These are phyloP conservation scores for Parietichytrium sp. DNA, from an alignment of 108 stramenopile genomes.

Conservation along the genomic window DNA sequence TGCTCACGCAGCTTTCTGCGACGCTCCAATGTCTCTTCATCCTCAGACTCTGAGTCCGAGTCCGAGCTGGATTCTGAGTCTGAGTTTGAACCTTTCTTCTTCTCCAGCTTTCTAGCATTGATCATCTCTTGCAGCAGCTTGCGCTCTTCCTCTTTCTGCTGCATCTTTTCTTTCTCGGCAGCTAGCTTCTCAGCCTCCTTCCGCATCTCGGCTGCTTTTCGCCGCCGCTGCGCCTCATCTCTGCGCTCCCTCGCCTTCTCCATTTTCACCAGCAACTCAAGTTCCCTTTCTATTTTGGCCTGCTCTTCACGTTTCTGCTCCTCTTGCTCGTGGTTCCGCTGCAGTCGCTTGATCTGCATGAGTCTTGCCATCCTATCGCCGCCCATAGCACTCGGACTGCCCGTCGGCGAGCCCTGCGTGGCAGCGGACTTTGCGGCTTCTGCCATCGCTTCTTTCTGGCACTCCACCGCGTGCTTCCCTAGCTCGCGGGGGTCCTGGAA, in stretches of 20 bases:
- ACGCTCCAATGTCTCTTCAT: too few species aligned
- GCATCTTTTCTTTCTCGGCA: not conserved
- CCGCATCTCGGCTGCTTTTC: not conserved
- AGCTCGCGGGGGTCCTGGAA: conserved; percentile 17
- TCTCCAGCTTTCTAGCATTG: too few species aligned
- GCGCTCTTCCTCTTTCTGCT: not conserved
- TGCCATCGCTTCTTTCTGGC: not conserved
- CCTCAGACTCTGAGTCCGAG: too few species aligned
- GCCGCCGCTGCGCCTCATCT: not conserved
- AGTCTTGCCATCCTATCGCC: conserved; percentile 6
- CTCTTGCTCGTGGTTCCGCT: not conserved
- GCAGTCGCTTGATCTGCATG: conserved; percentile 34
- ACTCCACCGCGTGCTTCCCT: conserved; percentile 5
- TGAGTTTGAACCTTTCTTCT: too few species aligned
- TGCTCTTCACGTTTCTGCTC: not conserved
- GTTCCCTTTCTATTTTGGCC: not conserved
- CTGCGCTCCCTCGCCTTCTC: not conserved
- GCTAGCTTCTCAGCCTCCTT: not conserved
- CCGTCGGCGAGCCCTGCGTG: not conserved
- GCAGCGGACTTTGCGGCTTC: not conserved
- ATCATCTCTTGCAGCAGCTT: not conserved
- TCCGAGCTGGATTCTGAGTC: too few species aligned
- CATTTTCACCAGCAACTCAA: conserved; percentile 20
- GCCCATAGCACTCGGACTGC: not conserved
- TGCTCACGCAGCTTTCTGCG: too few species aligned